phyloP scores from a whole-genome alignment of 2,329 filamentous ascomycete genomes.

The Aphanocladium album region DNA sequence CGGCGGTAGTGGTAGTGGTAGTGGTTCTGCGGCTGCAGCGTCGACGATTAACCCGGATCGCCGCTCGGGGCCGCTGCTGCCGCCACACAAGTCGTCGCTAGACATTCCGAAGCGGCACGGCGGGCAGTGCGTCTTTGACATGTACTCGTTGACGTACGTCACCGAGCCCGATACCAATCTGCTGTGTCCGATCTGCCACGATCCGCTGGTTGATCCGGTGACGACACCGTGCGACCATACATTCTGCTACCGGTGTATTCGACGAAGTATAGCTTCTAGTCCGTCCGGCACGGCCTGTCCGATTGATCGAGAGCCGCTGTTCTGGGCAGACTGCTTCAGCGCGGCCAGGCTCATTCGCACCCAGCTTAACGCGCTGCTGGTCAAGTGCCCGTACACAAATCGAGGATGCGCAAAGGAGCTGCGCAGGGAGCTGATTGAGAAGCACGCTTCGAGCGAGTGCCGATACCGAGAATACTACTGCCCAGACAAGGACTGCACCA shows the following conservation, averaged over 20 bases:
- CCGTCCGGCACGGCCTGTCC: constrained; percentile 45
- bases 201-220: constrained; percentile 55
- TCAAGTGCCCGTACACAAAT: constrained; percentile 51
- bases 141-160: constrained; percentile 41
- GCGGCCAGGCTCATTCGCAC: constrained; percentile 48
- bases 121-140: constrained; percentile 37
- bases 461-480: constrained; percentile 52
- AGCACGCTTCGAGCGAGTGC: constrained; percentile 54
- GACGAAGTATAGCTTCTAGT: constrained; percentile 35
- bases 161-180: constrained; percentile 41
- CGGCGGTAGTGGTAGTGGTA: neutral
- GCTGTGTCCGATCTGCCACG: constrained; percentile 53
- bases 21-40: no score
- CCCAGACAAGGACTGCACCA: constrained; percentile 46
- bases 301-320: constrained; percentile 48
- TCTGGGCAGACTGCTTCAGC: constrained; percentile 36
- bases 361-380: constrained; percentile 55
- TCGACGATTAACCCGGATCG: constrained; percentile 22
- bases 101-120: constrained; percentile 35
- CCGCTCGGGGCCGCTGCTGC: constrained; percentile 29
- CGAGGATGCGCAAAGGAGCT: constrained; percentile 47
- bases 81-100: constrained; percentile 34
- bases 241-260: constrained; percentile 57
- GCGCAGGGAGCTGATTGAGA: constrained; percentile 49
- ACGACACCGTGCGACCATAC: constrained; percentile 61